Evolutionary conservation across 148 eudicot species (phyloP).

Genomic region (Polygonum maritimum): DNA sequence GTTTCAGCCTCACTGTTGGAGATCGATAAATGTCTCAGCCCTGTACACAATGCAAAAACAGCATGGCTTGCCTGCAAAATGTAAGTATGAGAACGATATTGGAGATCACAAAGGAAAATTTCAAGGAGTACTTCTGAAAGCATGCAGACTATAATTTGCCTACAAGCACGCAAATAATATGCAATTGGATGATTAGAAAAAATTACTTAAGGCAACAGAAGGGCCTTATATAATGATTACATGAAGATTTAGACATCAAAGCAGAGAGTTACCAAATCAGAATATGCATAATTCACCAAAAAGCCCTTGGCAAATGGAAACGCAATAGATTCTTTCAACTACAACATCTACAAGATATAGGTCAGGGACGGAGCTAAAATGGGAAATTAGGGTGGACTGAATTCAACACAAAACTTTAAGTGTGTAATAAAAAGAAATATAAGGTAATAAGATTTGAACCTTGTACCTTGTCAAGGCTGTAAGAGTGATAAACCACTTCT

Average conservation of each 20-base stretch:
- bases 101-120: slow-evolving; percentile 1
- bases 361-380: not conserved
- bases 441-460: too few relatives aligned
- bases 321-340: not conserved
- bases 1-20: slow-evolving; percentile 22
- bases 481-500: too few relatives aligned
- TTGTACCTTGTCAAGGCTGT: too few relatives aligned
- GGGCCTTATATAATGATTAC: not conserved
- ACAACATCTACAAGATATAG: not conserved
- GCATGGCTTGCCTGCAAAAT: slow-evolving; percentile 56
- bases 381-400: too few relatives aligned
- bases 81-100: slow-evolving; percentile 16
- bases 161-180: not conserved
- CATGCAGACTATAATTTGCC: not conserved
- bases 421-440: too few relatives aligned
- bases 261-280: not conserved
- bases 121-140: not conserved
- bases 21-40: slow-evolving; percentile 35
- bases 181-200: not conserved
- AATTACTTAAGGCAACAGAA: not conserved
- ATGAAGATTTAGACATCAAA: not conserved
- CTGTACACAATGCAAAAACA: slow-evolving; percentile 65
- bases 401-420: too few relatives aligned
- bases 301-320: not conserved
- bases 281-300: too few relatives aligned